A percentile compares a stretch with the other conserved stretches of the same genome.
Evolutionary conservation across 805 yeast species (phyloP).

Genomic region (Tetrapisispora taiwanensis): DNA sequence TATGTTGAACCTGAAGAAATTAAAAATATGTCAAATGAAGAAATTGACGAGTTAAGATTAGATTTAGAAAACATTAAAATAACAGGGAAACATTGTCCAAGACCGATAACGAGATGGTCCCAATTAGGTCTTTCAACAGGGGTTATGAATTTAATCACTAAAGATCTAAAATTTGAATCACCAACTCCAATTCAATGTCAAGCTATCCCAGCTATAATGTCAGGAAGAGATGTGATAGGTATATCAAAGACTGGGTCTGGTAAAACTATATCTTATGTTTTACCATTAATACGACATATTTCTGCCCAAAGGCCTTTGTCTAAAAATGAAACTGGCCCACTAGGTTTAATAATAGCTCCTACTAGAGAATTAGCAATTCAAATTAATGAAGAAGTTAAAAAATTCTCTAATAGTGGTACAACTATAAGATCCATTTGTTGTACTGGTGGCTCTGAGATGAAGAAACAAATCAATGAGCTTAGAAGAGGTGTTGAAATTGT

Average conservation of each 20-base stretch:
- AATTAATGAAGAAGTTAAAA: slow-evolving; percentile 54
- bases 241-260: slow-evolving; percentile 97
- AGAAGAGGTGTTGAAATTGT: slow-evolving; percentile 71
- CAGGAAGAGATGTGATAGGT: slow-evolving; percentile 84
- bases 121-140: slow-evolving; percentile 67
- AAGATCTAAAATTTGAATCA: slow-evolving; percentile 38
- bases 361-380: slow-evolving; percentile 89
- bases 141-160: slow-evolving; percentile 42
- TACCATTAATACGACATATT: slow-evolving; percentile 80
- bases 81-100: slow-evolving; percentile 45
- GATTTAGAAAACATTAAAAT: slow-evolving; percentile 57
- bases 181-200: slow-evolving; percentile 91
- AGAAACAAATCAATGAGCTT: slow-evolving; percentile 68
- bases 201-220: slow-evolving; percentile 82
- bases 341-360: slow-evolving; percentile 75
- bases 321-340: slow-evolving; percentile 53
- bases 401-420: slow-evolving; percentile 34
- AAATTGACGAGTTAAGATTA: slow-evolving; percentile 44
- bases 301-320: slow-evolving; percentile 53
- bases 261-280: slow-evolving; percentile 76
- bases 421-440: slow-evolving; percentile 51
- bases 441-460: slow-evolving; percentile 83
- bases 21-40: slow-evolving; percentile 38
- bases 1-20: slow-evolving; percentile 49
- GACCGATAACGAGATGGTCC: slow-evolving; percentile 68